Percentiles rank a stretch among this genome's conserved stretches.
phyloP scores from a whole-genome alignment of 495 filamentous ascomycete species.

The Penicillium chermesinum region DNA sequence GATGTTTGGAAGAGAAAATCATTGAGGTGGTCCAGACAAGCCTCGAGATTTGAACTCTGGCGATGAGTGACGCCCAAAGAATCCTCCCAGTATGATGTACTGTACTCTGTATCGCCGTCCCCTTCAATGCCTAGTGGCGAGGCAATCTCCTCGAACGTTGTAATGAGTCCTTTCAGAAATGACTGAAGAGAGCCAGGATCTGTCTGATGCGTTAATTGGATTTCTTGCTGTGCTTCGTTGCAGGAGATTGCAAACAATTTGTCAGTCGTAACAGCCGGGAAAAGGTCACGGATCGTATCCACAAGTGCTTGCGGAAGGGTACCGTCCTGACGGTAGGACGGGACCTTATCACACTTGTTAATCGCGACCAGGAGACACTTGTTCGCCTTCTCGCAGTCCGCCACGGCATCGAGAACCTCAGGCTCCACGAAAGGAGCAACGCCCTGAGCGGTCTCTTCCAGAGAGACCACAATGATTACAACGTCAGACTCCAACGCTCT shows the following conservation, averaged over 20 bases:
- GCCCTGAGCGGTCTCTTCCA: constrained; percentile 45
- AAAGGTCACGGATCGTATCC: constrained; percentile 22
- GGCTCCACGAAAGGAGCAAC: constrained; percentile 45
- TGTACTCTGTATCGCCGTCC: constrained; percentile 34
- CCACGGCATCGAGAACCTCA: constrained; percentile 54
- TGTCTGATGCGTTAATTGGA: not conserved
- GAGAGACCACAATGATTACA: constrained; percentile 70
- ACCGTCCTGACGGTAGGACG: constrained; percentile 4
- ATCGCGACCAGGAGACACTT: constrained; percentile 65
- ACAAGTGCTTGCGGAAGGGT: constrained; percentile 15
- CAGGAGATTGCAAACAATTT: constrained; percentile 69
- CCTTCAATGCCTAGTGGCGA: constrained; percentile 41
- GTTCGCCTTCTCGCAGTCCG: constrained; percentile 48
- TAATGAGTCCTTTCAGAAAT: constrained; percentile 62
- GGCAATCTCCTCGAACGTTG: constrained; percentile 70
- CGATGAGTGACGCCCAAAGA: constrained; percentile 87
- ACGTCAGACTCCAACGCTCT: constrained; percentile 82
- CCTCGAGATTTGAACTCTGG: constrained; percentile 73
- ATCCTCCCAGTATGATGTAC: constrained; percentile 65
- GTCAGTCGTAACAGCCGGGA: constrained; percentile 33
- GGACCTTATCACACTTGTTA: constrained; percentile 74
- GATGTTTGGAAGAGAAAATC: constrained; percentile 54
- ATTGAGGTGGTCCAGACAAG: constrained; percentile 63
- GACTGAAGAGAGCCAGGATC: constrained; percentile 63
- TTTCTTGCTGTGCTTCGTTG: constrained; percentile 31